These are phyloP conservation scores for Rhynchospora pubera DNA, from an alignment of 176 grass and related monocot genomes.

Conservation along the genomic window DNA sequence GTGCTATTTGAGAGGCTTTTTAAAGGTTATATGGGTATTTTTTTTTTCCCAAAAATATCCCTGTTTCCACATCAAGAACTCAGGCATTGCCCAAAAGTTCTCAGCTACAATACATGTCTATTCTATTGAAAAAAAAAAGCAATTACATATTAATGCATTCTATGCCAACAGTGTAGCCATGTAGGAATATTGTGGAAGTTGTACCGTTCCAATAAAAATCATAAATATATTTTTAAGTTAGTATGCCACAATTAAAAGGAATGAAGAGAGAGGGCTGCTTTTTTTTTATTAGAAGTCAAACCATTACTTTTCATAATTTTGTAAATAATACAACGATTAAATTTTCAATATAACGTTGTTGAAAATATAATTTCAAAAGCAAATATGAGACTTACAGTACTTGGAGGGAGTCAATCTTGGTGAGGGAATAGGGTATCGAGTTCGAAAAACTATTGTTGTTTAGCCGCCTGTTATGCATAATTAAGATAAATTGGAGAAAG, in stretches of 20 bases:
- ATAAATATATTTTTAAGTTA: neutral
- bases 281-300: neutral
- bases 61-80: neutral
- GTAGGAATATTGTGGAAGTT: neutral
- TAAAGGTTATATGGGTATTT: neutral
- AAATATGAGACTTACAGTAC: constrained; percentile 59
- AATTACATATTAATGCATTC: neutral
- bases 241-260: neutral
- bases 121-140: neutral
- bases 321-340: neutral
- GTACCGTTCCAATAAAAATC: neutral
- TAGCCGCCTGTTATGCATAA: constrained; percentile 61
- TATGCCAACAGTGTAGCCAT: no score
- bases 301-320: neutral
- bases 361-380: neutral
- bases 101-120: neutral
- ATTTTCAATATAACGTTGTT: neutral
- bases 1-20: no score
- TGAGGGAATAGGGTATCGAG: constrained; percentile 50
- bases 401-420: constrained; percentile 52
- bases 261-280: neutral
- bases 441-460: constrained; percentile 64
- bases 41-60: neutral
- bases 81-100: neutral
- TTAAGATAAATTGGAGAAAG: neutral